These are phyloP conservation scores for Citrus inodora DNA, from an alignment of 345 rosid genomes.

Conservation along the genomic window DNA sequence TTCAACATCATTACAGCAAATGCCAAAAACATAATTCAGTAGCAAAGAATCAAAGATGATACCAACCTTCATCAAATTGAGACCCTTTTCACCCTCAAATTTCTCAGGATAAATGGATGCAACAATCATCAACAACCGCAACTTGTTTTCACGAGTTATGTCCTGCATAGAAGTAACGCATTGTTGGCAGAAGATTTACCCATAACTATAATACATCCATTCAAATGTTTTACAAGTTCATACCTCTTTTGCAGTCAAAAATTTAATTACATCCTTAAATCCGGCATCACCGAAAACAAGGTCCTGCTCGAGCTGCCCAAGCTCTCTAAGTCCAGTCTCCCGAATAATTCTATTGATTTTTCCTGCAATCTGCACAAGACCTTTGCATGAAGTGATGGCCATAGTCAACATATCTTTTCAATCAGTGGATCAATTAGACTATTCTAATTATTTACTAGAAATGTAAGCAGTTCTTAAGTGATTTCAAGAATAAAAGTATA, in stretches of 20 bases:
- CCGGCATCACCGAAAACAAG: constrained; percentile 99
- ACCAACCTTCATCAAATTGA: constrained; percentile 82
- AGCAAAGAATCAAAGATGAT: not conserved
- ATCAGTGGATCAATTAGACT: not conserved
- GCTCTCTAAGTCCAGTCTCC: constrained; percentile 75
- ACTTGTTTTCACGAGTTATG: constrained; percentile 78
- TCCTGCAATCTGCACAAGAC: constrained; percentile 73
- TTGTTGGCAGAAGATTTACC: not conserved
- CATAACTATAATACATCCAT: not conserved
- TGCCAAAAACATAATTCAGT: not conserved
- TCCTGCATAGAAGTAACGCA: constrained; percentile 52
- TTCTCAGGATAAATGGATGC: constrained; percentile 94
- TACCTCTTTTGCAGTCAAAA: constrained; percentile 81
- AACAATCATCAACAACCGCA: constrained; percentile 91
- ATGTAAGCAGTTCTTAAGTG: not conserved
- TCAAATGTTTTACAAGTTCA: constrained; percentile 6
- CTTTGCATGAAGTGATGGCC: not conserved
- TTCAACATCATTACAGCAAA: not conserved
- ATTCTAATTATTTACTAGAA: not conserved
- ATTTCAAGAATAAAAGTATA: not conserved
- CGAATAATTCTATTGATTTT: constrained; percentile 75
- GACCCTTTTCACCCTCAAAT: constrained; percentile 90
- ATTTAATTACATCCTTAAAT: constrained; percentile 83
- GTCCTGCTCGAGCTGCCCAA: constrained; percentile 96
- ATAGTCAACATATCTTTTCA: not conserved